Base-by-base conservation (phyloP, 169 alveolate genomes). In the Plasmodium adleri region DNA sequence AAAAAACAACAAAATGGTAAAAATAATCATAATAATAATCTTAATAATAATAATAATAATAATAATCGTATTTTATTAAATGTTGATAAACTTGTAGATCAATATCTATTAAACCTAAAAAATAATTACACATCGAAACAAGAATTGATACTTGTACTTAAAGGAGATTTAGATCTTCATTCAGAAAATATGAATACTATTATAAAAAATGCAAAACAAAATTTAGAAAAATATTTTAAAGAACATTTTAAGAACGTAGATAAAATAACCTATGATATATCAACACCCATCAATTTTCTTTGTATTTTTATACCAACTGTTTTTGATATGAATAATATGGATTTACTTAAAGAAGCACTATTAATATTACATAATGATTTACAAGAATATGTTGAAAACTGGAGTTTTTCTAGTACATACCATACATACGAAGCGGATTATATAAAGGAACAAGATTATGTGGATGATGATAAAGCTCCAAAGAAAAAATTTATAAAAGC, bases 351-450 rank as follows among this genome's bases (percentile, higher is more conserved):
- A 72, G 85, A 83, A 26, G 91, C 85, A 8, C 52, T 83, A 52
- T 13, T n/a, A n/a, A 63, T 83, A 43, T 15, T 83, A 17, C 54
- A 56, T 1, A 68, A 43, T 22, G 91, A 83, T 24, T 20, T 83
- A 45, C 43, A 83, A n/a, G 45, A 60, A 5, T 83, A 70, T 47
- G 71, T 49, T 20, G 91, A 83, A 50, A 83, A 59, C 17, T 83
- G 91, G 91, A 83, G 72, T 62, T 83, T 83, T 50, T 83, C 91
- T 24, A 78, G 71, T 20, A 68, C 86, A 17, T 83, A 83, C 43
- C 45, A 54, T n/a, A 58, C 72, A 47, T 54, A 47, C 17, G 85
- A 70, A 17, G 50, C 20, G 54, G 52, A 52, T 54, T 17, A 73
- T 10, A 22, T 4, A 22, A 50, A 32, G 8, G 64, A 74, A 45